phyloP scores from a whole-genome alignment of 345 rosid species.

The Eucalyptus cloeziana region DNA sequence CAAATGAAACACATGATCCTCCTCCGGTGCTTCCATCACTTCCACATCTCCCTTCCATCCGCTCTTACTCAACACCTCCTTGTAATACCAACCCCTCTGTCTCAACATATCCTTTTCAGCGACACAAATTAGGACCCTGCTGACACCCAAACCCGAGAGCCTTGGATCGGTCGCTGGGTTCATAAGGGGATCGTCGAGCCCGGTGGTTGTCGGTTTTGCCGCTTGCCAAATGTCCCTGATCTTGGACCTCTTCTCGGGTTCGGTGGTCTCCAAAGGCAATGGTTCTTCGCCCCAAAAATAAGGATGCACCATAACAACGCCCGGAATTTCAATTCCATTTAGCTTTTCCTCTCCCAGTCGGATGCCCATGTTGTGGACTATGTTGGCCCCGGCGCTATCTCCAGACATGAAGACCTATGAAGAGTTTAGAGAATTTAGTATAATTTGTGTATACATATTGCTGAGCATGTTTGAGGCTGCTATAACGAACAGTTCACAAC shows the following conservation, averaged over 20 bases:
- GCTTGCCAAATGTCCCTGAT: neutral
- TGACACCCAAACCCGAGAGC: slow-evolving; percentile 1
- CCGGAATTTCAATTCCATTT: neutral
- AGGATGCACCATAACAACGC: slow-evolving; percentile 16
- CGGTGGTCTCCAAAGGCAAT: neutral
- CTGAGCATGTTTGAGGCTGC: neutral
- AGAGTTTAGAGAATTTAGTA: neutral
- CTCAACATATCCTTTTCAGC: slow-evolving; percentile 17
- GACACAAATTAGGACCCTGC: slow-evolving; percentile 9
- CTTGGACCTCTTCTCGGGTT: neutral
- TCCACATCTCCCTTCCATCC: slow-evolving; percentile 16
- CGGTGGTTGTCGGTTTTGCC: slow-evolving; percentile 6
- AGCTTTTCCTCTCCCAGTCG: neutral
- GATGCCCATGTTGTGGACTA: slow-evolving; percentile 6
- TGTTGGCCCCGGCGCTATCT: slow-evolving; percentile 30
- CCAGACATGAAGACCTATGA: slow-evolving; percentile 16
- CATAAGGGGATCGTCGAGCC: slow-evolving; percentile 7
- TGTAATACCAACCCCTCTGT: slow-evolving; percentile 6
- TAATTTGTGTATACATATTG: neutral
- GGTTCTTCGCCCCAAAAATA: slow-evolving; percentile 13
- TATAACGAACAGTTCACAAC: neutral
- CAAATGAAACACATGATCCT: slow-evolving; percentile 28
- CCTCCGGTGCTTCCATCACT: slow-evolving; percentile 10
- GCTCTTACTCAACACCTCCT: slow-evolving; percentile 4
- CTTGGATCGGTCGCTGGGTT: slow-evolving; percentile 17